phyloP scores from a whole-genome alignment of 2,329 filamentous ascomycete species.

The Ascochyta rabiei region DNA sequence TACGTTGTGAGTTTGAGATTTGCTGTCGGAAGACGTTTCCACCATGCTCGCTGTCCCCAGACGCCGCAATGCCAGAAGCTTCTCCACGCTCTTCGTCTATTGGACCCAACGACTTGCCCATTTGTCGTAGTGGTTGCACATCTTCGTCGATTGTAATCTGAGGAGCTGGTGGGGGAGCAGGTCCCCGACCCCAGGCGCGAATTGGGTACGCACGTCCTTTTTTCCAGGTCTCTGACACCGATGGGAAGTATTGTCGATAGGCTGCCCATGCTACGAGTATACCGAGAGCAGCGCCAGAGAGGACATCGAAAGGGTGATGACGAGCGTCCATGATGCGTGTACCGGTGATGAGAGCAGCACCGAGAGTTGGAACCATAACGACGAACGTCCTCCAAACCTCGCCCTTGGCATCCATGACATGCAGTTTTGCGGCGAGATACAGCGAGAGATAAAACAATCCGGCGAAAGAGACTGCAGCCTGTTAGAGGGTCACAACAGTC shows the following conservation, averaged over 20 bases:
- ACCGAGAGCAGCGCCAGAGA: conserved; percentile 61
- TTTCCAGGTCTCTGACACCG: conserved; percentile 60
- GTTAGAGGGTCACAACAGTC: too few species aligned
- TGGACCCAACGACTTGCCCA: conserved; percentile 35
- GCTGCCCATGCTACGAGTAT: conserved; percentile 58
- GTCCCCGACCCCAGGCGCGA: conserved; percentile 61
- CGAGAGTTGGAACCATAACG: conserved; percentile 60
- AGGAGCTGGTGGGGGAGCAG: conserved; percentile 38
- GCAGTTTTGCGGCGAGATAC: conserved; percentile 65
- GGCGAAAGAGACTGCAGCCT: conserved; percentile 58
- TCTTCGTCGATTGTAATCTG: conserved; percentile 39
- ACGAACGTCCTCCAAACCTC: conserved; percentile 66
- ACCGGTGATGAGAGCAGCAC: conserved; percentile 61
- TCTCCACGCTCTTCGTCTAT: conserved; percentile 43
- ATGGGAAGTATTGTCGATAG: conserved; percentile 66
- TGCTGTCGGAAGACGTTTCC: conserved; percentile 49
- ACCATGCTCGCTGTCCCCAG: conserved; percentile 24
- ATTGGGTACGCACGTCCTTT: conserved; percentile 66
- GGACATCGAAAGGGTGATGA: conserved; percentile 66
- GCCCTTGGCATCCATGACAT: conserved; percentile 64
- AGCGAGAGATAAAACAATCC: conserved; percentile 65
- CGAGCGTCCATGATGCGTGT: conserved; percentile 67
- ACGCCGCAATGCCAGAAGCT: conserved; percentile 35
- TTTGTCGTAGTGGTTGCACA: conserved; percentile 37
- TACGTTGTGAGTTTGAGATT: conserved; percentile 46